Conservation (phyloP, 2,329 filamentous ascomycete genomes). For the Thielaviopsis punctulata region DNA sequence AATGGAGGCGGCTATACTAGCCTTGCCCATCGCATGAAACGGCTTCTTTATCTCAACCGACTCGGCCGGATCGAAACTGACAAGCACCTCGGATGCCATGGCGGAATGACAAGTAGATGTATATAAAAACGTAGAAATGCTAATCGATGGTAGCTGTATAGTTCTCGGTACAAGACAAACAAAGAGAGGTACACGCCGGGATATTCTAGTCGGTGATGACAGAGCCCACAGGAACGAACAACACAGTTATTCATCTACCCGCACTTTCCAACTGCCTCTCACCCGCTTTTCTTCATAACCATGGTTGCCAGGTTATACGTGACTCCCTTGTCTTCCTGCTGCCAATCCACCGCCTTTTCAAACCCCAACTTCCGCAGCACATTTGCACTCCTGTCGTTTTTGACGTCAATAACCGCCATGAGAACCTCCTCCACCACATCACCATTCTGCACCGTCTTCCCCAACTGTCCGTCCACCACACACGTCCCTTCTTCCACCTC, state of each 20-base stretch:
- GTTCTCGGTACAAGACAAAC: neutral
- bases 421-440: slow-evolving; percentile 24
- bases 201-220: neutral
- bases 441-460: slow-evolving; percentile 11
- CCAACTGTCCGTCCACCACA: slow-evolving; percentile 7
- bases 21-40: neutral
- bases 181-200: too few species aligned
- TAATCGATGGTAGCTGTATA: neutral
- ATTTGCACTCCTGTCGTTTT: slow-evolving; percentile 35
- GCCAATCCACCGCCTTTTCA: slow-evolving; percentile 25
- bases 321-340: slow-evolving; percentile 15
- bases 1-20: neutral
- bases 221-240: neutral
- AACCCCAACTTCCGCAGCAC: slow-evolving; percentile 43
- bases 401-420: slow-evolving; percentile 28
- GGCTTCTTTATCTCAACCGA: neutral
- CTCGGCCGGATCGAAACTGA: neutral
- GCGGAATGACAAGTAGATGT: neutral
- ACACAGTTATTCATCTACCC: neutral
- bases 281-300: slow-evolving; percentile 2
- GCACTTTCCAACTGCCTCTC: slow-evolving; percentile 1
- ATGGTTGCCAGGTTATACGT: slow-evolving; percentile 5
- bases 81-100: neutral
- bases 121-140: neutral
- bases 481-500: slow-evolving; percentile 25